A percentile compares a stretch with the other conserved stretches of the same genome.
Evolutionary conservation across 2,329 filamentous ascomycete species (phyloP).

Genomic region (Stachybotrys chartarum): DNA sequence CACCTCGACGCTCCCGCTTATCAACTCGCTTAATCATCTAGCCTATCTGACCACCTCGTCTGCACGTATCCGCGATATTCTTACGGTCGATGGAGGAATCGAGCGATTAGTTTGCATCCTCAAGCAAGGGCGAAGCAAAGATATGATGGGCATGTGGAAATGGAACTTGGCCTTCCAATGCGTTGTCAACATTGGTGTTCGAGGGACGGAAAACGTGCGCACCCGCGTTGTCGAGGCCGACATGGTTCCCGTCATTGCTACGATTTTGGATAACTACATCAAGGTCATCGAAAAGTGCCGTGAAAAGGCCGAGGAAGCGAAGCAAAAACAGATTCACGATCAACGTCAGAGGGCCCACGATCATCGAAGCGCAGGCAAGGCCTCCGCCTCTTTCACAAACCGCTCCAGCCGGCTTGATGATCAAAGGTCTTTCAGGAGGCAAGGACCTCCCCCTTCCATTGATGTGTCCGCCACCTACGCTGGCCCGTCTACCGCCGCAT

Average conservation of each 20-base stretch:
- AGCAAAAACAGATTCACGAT: conserved; percentile 58
- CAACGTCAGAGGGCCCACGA: conserved; percentile 43
- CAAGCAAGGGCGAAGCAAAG: conserved; percentile 92
- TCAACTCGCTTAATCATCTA: conserved; percentile 98
- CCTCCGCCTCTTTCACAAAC: conserved; percentile 44
- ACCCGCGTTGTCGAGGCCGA: conserved; percentile 96
- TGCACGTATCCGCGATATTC: conserved; percentile 91
- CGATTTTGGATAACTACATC: conserved; percentile 97
- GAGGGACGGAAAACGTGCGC: conserved; percentile 87
- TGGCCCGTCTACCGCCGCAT: conserved; percentile 25
- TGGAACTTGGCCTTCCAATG: conserved; percentile 99
- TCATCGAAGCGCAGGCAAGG: conserved; percentile 39
- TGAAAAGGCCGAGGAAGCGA: conserved; percentile 77
- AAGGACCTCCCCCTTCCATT: conserved; percentile 70
- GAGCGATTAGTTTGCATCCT: conserved; percentile 95
- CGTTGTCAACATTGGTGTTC: conserved; percentile 96
- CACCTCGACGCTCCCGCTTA: conserved; percentile 92
- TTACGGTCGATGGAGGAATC: conserved; percentile 97
- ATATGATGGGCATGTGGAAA: conserved; percentile 99
- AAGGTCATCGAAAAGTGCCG: conserved; percentile 89
- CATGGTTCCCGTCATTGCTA: conserved; percentile 98
- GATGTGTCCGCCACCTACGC: conserved; percentile 40
- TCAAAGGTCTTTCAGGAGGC: conserved; percentile 60
- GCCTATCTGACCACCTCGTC: conserved; percentile 98
- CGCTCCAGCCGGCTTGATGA: conserved; percentile 48